These are phyloP conservation scores for Pseudocercospora eumusae DNA, from an alignment of 2,329 filamentous ascomycete species.

Conservation along the genomic window DNA sequence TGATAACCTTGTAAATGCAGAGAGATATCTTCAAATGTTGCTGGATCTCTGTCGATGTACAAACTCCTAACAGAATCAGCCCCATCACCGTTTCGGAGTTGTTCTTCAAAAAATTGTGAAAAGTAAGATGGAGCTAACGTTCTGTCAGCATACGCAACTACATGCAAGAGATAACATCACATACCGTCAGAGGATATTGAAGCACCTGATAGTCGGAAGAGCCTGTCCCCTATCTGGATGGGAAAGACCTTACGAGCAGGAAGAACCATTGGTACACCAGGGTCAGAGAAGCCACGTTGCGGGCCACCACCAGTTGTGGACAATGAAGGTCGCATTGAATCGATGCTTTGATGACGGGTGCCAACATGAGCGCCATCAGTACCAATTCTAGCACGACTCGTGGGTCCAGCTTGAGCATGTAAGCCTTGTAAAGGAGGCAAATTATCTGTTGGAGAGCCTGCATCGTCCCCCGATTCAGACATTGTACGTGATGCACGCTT, in stretches of 20 bases:
- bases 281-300: slow-evolving; percentile 25
- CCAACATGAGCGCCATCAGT: slow-evolving; percentile 13
- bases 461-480: slow-evolving; percentile 24
- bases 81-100: slow-evolving; percentile 66
- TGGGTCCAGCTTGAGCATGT: slow-evolving; percentile 18
- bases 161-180: slow-evolving; percentile 31
- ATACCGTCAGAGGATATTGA: slow-evolving; percentile 72
- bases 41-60: slow-evolving; percentile 92
- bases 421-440: slow-evolving; percentile 10
- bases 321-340: slow-evolving; percentile 16
- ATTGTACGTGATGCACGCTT: slow-evolving; percentile 27
- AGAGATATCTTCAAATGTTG: slow-evolving; percentile 85
- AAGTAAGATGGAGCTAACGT: slow-evolving; percentile 88
- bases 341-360: slow-evolving; percentile 9
- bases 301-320: slow-evolving; percentile 8
- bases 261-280: slow-evolving; percentile 49
- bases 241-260: slow-evolving; percentile 72
- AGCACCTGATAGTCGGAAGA: slow-evolving; percentile 69
- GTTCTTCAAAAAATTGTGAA: slow-evolving; percentile 87
- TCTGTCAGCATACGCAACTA: slow-evolving; percentile 47
- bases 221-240: slow-evolving; percentile 67
- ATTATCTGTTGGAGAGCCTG: slow-evolving; percentile 17
- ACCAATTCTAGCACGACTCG: slow-evolving; percentile 12
- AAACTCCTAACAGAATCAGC: slow-evolving; percentile 70
- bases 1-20: slow-evolving; percentile 92